phyloP scores from a whole-genome alignment of 2,329 filamentous ascomycete species.

The Curvularia hawaiiensis region DNA sequence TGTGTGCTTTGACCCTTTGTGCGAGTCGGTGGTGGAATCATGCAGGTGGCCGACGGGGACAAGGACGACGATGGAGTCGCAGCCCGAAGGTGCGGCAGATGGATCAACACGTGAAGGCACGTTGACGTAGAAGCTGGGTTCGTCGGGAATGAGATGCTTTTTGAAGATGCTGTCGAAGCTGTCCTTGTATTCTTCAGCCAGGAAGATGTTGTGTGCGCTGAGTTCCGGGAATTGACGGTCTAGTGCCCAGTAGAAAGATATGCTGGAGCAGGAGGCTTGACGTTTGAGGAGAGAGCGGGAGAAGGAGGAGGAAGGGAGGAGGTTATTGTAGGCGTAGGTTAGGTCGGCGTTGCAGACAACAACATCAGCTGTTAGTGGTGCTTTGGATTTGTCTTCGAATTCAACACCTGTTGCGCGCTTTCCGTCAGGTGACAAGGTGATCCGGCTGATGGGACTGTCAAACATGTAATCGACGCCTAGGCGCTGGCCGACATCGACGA shows the following conservation, averaged over 20 bases:
- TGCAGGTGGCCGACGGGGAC: slow-evolving; percentile 74
- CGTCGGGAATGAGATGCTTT: slow-evolving; percentile 66
- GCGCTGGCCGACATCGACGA: slow-evolving; percentile 67
- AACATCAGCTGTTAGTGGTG: slow-evolving; percentile 63
- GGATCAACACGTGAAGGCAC: slow-evolving; percentile 73
- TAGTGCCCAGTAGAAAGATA: slow-evolving; percentile 79
- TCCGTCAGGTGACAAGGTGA: slow-evolving; percentile 60
- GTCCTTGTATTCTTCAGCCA: slow-evolving; percentile 72
- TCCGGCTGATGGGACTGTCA: slow-evolving; percentile 60
- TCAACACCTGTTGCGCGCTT: slow-evolving; percentile 63
- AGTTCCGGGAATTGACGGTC: slow-evolving; percentile 66
- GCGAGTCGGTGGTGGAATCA: slow-evolving; percentile 47
- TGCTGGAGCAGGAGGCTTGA: slow-evolving; percentile 70
- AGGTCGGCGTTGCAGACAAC: slow-evolving; percentile 76
- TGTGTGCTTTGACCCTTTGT: slow-evolving; percentile 48
- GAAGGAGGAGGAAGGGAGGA: slow-evolving; percentile 62
- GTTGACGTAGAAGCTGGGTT: slow-evolving; percentile 79
- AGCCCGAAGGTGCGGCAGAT: slow-evolving; percentile 67
- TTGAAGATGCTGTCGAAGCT: slow-evolving; percentile 80
- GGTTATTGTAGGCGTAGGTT: slow-evolving; percentile 74
- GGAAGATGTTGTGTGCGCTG: slow-evolving; percentile 76
- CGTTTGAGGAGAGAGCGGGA: slow-evolving; percentile 53
- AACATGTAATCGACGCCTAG: slow-evolving; percentile 68
- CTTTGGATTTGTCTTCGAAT: slow-evolving; percentile 61
- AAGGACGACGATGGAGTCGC: slow-evolving; percentile 70